Evolutionary conservation across 2,329 filamentous ascomycete species (phyloP).

Genomic region (Ilyonectria mors-panacis): DNA sequence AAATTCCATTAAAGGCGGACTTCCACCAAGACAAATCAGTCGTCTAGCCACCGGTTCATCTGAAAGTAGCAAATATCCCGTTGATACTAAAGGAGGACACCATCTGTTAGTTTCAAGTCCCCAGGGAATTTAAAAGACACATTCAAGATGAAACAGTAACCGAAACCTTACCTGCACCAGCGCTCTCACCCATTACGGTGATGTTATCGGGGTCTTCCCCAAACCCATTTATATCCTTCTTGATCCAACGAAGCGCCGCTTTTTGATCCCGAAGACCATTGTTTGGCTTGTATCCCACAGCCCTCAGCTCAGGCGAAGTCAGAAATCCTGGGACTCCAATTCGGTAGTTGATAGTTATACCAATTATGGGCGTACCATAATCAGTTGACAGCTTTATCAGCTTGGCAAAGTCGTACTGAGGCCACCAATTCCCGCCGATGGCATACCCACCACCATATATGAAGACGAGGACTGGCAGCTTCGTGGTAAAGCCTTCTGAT

Average conservation of each 20-base stretch:
- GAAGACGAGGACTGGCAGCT: constrained; percentile 27
- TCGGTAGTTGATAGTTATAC: constrained; percentile 39
- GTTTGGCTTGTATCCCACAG: constrained; percentile 23
- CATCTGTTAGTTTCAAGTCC: constrained; percentile 5
- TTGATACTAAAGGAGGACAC: not conserved
- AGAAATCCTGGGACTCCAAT: constrained; percentile 31
- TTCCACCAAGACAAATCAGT: not conserved
- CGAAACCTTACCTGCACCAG: constrained; percentile 24
- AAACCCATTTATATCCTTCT: constrained; percentile 26
- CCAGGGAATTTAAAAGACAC: not conserved
- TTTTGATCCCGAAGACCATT: constrained; percentile 24
- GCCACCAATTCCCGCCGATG: constrained; percentile 31
- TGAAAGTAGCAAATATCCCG: not conserved
- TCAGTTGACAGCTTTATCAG: constrained; percentile 26
- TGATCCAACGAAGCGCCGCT: constrained; percentile 25
- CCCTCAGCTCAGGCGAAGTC: constrained; percentile 22
- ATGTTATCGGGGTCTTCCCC: constrained; percentile 25
- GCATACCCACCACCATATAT: constrained; percentile 31
- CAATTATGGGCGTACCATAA: constrained; percentile 30
- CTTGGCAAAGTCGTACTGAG: constrained; percentile 25
- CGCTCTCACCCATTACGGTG: constrained; percentile 28
- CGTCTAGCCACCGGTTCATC: not conserved
- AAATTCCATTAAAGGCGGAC: not conserved
- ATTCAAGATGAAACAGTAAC: not conserved
- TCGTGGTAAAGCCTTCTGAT: not conserved